A percentile compares a stretch with the other conserved stretches of the same genome.
These are phyloP conservation scores for Helotiales sp. DNA, from an alignment of 2,329 filamentous ascomycete species.

Conservation along the genomic window DNA sequence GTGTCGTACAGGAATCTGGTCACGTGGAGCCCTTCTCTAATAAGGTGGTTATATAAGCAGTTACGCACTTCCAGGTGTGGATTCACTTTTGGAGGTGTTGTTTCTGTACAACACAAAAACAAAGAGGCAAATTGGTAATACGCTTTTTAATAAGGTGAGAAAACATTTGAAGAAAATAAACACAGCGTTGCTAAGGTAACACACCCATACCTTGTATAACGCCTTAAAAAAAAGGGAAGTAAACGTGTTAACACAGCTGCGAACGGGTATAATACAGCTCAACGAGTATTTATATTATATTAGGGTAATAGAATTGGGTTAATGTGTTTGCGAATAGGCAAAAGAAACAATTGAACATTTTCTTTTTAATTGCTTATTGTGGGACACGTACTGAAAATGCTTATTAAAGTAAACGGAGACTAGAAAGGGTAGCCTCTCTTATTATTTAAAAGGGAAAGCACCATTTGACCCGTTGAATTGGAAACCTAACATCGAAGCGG, in stretches of 20 bases:
- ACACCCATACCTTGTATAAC: conserved; percentile 39
- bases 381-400: background rate
- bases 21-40: too few relatives aligned
- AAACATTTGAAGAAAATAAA: conserved; percentile 40
- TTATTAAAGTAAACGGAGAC: too few relatives aligned
- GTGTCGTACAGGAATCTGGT: too few relatives aligned
- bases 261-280: too few relatives aligned
- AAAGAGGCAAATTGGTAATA: conserved; percentile 25
- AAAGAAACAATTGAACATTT: conserved; percentile 1
- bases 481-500: background rate
- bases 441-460: background rate
- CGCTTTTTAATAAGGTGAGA: conserved; percentile 35
- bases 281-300: too few relatives aligned
- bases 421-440: background rate
- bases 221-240: conserved; percentile 30
- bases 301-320: conserved; percentile 22
- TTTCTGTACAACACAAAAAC: too few relatives aligned
- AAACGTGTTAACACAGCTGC: too few relatives aligned
- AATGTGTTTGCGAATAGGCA: conserved; percentile 29
- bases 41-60: too few relatives aligned
- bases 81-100: too few relatives aligned
- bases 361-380: background rate
- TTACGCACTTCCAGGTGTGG: too few relatives aligned
- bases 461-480: background rate
- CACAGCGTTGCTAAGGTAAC: conserved; percentile 20